phyloP scores from a whole-genome alignment of 2,329 filamentous ascomycete species.

The Trichophaea hybrida region DNA sequence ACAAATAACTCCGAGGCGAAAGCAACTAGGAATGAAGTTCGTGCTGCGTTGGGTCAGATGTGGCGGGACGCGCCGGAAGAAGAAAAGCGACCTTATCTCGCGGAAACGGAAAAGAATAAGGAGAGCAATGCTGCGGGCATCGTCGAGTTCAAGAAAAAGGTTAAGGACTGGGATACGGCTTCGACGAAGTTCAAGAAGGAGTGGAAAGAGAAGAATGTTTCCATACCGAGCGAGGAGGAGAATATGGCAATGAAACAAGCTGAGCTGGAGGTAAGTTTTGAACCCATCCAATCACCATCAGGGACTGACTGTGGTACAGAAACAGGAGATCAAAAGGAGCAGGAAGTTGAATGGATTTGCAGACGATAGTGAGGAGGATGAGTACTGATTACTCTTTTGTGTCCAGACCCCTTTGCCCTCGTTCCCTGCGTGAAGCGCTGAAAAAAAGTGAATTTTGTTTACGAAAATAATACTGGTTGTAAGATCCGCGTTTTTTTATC shows the following conservation, averaged over 20 bases:
- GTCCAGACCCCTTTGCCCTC: no score
- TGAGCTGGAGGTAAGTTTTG: constrained; percentile 18
- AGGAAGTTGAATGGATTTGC: constrained; percentile 32
- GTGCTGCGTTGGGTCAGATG: constrained; percentile 72
- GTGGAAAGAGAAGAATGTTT: constrained; percentile 43
- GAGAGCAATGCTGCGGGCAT: constrained; percentile 45
- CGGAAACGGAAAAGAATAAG: constrained; percentile 58
- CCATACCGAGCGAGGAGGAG: constrained; percentile 31
- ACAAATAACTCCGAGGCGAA: constrained; percentile 56
- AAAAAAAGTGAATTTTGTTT: no score
- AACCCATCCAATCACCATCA: background rate
- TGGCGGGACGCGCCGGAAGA: constrained; percentile 67
- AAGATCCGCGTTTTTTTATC: no score
- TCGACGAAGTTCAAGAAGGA: constrained; percentile 41
- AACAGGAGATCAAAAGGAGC: constrained; percentile 28
- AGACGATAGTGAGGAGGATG: constrained; percentile 31
- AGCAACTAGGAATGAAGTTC: constrained; percentile 55
- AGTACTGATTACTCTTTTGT: constrained; percentile 6
- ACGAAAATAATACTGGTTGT: no score
- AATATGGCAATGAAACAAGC: constrained; percentile 14
- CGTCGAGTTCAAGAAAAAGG: constrained; percentile 45
- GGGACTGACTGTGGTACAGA: constrained; percentile 6
- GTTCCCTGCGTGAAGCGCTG: no score
- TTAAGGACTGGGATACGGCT: constrained; percentile 56
- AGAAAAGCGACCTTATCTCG: constrained; percentile 61